Percentiles rank a stretch among this genome's conserved stretches.
Conservation (phyloP, 805 yeast species). For the Candida broadrunensis region DNA sequence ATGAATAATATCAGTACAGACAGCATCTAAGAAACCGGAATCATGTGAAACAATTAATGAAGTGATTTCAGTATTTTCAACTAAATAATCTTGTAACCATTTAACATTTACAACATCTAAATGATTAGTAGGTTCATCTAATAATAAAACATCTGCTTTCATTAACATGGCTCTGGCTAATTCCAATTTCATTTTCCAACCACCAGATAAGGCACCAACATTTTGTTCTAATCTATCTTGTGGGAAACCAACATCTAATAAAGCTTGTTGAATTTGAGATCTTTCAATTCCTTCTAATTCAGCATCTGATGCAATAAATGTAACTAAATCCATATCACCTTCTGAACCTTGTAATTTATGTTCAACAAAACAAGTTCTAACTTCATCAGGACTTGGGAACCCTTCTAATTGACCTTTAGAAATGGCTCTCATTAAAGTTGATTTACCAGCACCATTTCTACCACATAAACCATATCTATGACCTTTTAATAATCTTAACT, state of each 20-base stretch:
- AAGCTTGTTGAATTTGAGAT: constrained; percentile 72
- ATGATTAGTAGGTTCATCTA: constrained; percentile 99
- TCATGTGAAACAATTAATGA: constrained; percentile 97
- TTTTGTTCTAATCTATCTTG: constrained; percentile 85
- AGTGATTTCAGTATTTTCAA: constrained; percentile 81
- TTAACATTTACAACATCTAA: constrained; percentile 90
- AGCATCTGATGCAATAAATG: constrained; percentile 86
- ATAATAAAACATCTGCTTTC: constrained; percentile 90
- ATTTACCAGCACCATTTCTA: constrained; percentile 98
- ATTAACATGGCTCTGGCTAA: constrained; percentile 98
- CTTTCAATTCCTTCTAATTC: constrained; percentile 63
- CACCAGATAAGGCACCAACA: constrained; percentile 95
- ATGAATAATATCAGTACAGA: constrained; percentile 95
- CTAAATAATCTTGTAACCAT: constrained; percentile 89
- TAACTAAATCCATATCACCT: constrained; percentile 83
- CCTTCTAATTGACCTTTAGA: constrained; percentile 97
- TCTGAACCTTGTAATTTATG: constrained; percentile 95
- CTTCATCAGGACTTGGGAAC: constrained; percentile 83
- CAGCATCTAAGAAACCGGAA: constrained; percentile 92
- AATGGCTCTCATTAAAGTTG: constrained; percentile 94
- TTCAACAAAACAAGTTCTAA: constrained; percentile 95
- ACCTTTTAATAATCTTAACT: constrained; percentile 82
- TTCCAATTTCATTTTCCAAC: constrained; percentile 99
- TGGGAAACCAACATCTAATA: constrained; percentile 85
- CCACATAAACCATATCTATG: constrained; percentile 98